Evolutionary conservation across 1,284 basidiomycete species (phyloP), one percentile per base, ranked within the genome.

Genomic region (Phaffia rhodozyma): DNA sequence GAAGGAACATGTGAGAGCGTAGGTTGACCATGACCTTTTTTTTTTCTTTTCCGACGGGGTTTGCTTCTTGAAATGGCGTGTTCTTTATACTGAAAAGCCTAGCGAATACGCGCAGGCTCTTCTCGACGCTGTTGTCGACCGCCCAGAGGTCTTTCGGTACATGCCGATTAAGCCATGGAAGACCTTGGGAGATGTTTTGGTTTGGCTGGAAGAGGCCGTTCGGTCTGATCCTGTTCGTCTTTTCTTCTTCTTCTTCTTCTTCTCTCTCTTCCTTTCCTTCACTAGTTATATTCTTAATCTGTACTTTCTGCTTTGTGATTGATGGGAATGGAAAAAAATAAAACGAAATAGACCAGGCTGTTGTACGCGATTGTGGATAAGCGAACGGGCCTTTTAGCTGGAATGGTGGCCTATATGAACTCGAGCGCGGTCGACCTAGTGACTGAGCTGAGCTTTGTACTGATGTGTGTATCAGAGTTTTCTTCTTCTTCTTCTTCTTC

Each of bases 151-250:
- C 20, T 62, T 62, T 49, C 6, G 32, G 21, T 62, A 55, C 27
- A 62, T 62, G 61, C 52, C 61, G 2, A 56, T n/a, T 4, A 20
- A 38, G 18, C 55, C 57, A 55, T 62, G 61, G 61, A 32, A 9
- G 23, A 29, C 54, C 21, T 18, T 52, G 21, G 9, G 27, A 0
- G 55, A 62, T 1, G 50, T 51, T 5, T 23, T 55, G 9, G 27
- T 11, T 18, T 62, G 61, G 61, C 18, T 34, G 1, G 61, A 62
- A 43, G n/a, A 7, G 21, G 51, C 34, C 27, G 32, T 49, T 2
- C 43, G 61, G 23, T 9, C 25, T 27, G 34, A 56, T 38, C 53
- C 55, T 2, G 61, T 62, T 20, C 9, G 61, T 51, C 18, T n/a
- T 21, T 5, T 6, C 54, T 20, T 7, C 21, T 49, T 34, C 21